Percentiles rank a stretch among this genome's conserved stretches.
phyloP scores from a whole-genome alignment of 306 rosid genomes.

The Citrullus amarus region DNA sequence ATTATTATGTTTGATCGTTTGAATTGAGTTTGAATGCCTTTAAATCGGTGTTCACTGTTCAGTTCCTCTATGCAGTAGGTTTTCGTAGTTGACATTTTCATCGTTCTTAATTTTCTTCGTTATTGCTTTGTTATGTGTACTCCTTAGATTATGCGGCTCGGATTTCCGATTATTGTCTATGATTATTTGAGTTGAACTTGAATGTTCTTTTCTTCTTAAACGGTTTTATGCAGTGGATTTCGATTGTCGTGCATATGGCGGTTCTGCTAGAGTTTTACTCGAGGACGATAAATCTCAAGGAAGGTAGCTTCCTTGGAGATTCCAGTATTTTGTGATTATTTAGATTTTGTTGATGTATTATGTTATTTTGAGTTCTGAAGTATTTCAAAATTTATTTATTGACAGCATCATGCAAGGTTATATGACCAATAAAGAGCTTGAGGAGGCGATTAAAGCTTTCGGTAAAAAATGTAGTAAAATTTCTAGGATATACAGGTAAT shows the following conservation, averaged over 20 bases:
- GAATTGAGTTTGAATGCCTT: background rate
- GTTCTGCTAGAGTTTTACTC: conserved; percentile 45
- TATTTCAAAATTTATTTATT: conserved; percentile 11
- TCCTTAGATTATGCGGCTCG: background rate
- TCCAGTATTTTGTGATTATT: background rate
- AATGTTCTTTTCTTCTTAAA: background rate
- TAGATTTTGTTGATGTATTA: background rate
- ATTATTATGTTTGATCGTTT: background rate
- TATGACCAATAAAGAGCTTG: conserved; percentile 78
- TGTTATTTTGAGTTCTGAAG: background rate
- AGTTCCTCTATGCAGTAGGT: conserved; percentile 18
- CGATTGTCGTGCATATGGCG: conserved; percentile 9
- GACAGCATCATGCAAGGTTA: conserved; percentile 46
- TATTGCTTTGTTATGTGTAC: background rate
- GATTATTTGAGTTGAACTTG: background rate
- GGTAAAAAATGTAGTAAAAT: conserved; percentile 63
- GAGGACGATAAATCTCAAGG: conserved; percentile 17
- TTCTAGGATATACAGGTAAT: conserved; percentile 90
- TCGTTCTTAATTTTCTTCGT: background rate
- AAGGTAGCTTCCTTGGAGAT: conserved; percentile 29
- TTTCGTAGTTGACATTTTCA: conserved; percentile 5
- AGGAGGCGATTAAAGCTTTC: conserved; percentile 44
- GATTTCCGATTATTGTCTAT: background rate
- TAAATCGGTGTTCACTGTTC: background rate
- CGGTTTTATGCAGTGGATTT: conserved; percentile 20